phyloP scores from a whole-genome alignment of 2,329 filamentous ascomycete genomes.

The Trichoderma lentiforme region DNA sequence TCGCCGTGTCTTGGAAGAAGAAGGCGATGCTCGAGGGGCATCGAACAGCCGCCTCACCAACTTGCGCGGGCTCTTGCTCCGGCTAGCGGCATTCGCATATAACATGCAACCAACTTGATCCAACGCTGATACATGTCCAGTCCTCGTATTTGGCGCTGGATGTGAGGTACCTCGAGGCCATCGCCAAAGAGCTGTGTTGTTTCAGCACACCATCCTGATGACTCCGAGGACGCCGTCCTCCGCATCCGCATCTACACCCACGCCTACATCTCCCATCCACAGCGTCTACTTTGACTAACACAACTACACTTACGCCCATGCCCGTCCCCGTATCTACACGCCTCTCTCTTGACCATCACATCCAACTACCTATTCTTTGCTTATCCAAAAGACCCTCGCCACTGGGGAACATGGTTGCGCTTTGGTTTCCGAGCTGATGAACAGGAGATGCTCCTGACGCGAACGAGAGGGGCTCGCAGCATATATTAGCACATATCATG shows the following conservation, averaged over 20 bases:
- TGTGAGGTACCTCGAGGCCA: not conserved
- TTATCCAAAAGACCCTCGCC: not conserved
- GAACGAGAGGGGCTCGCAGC: not conserved
- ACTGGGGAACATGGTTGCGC: not conserved
- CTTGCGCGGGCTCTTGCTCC: not conserved
- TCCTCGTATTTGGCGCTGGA: not conserved
- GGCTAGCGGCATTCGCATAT: not conserved
- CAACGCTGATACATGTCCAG: not conserved
- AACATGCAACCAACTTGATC: not conserved
- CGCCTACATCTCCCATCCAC: not conserved
- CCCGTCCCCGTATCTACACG: not conserved
- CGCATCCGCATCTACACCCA: not conserved
- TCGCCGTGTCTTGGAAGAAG: constrained; percentile 1
- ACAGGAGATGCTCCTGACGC: not conserved
- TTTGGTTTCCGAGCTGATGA: not conserved
- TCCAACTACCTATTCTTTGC: not conserved
- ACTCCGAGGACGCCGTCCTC: constrained; percentile 15
- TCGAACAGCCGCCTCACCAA: not conserved
- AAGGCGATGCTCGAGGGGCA: not conserved
- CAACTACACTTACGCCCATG: not conserved
- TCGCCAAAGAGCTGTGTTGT: constrained; percentile 13
- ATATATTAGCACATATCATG: not conserved
- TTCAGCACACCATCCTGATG: constrained; percentile 13
- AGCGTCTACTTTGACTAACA: not conserved
- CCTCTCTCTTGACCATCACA: not conserved